Evolutionary conservation across 768 basidiomycete species (phyloP).

Genomic region (Suillus clintonianus): DNA sequence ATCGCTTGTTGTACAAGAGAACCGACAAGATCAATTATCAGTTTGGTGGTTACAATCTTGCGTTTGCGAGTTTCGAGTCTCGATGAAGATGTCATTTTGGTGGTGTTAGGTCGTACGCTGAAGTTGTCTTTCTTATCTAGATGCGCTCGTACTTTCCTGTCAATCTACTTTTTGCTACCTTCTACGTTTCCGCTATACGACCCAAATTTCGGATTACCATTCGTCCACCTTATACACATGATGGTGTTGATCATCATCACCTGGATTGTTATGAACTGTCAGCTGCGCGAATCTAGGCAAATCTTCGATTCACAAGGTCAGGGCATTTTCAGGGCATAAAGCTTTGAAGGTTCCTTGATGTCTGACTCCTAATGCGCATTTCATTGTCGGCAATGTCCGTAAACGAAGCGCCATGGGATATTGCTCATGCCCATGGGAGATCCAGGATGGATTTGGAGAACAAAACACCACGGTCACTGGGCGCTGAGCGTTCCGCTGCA

Average conservation of each 20-base stretch:
- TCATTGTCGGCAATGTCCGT: constrained; percentile 9
- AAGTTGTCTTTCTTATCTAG: constrained; percentile 23
- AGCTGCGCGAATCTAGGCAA: constrained; percentile 1
- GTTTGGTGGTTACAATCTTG: constrained; percentile 89
- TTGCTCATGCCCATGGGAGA: constrained; percentile 15
- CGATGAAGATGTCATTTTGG: constrained; percentile 26
- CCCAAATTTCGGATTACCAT: constrained; percentile 12
- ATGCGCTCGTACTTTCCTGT: constrained; percentile 15
- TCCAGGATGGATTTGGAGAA: constrained; percentile 15
- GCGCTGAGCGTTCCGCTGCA: constrained; percentile 17
- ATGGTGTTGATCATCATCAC: constrained; percentile 1
- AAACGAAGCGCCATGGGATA: constrained; percentile 6
- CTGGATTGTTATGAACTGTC: neutral
- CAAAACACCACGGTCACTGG: constrained; percentile 12
- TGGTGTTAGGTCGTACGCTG: constrained; percentile 13
- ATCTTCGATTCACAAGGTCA: constrained; percentile 13
- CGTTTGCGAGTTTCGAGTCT: constrained; percentile 84
- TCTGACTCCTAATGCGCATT: neutral
- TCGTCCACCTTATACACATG: constrained; percentile 14
- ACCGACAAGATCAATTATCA: constrained; percentile 99
- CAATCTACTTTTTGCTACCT: constrained; percentile 17
- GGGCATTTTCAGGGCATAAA: constrained; percentile 4
- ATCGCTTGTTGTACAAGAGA: constrained; percentile 58
- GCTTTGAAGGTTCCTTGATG: neutral
- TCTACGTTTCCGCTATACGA: constrained; percentile 7